Percentiles rank a stretch among this genome's conserved stretches.
Conservation (phyloP, 768 basidiomycete genomes). For the Sarcodon sp. region DNA sequence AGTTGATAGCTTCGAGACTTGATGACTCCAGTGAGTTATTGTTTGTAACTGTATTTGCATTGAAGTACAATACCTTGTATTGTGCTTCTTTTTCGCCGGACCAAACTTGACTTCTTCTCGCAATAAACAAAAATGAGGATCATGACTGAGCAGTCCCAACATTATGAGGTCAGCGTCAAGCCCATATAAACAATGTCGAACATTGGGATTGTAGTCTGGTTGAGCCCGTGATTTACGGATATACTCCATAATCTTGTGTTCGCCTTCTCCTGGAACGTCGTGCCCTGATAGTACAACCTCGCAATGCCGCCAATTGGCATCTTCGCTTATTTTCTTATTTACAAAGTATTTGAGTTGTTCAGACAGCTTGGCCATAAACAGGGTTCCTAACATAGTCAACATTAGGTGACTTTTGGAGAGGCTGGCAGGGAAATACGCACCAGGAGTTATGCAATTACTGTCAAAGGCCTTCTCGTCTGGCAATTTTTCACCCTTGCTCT, state of each 20-base stretch:
- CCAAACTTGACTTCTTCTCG: conserved; percentile 99
- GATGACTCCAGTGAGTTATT: neutral
- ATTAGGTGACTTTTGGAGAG: neutral
- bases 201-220: conserved; percentile 91
- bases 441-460: conserved; percentile 97
- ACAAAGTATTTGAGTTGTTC: conserved; percentile 91
- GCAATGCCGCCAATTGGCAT: conserved; percentile 88
- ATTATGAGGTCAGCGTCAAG: conserved; percentile 98
- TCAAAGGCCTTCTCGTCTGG: conserved; percentile 95
- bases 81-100: conserved; percentile 54
- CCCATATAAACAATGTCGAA: conserved; percentile 96
- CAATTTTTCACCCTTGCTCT: conserved; percentile 78
- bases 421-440: conserved; percentile 28
- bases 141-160: conserved; percentile 93
- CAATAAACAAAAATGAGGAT: conserved; percentile 95
- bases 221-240: conserved; percentile 92
- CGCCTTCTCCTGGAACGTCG: conserved; percentile 97
- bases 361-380: conserved; percentile 91
- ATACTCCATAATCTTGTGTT: conserved; percentile 99
- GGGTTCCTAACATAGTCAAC: conserved; percentile 47
- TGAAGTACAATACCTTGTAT: conserved; percentile 26
- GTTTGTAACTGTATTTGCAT: neutral
- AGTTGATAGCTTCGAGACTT: conserved; percentile 70
- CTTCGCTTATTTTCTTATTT: conserved; percentile 96
- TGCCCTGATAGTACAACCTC: conserved; percentile 93